Conservation (phyloP, 495 filamentous ascomycete genomes). For the Physcia stellaris region DNA sequence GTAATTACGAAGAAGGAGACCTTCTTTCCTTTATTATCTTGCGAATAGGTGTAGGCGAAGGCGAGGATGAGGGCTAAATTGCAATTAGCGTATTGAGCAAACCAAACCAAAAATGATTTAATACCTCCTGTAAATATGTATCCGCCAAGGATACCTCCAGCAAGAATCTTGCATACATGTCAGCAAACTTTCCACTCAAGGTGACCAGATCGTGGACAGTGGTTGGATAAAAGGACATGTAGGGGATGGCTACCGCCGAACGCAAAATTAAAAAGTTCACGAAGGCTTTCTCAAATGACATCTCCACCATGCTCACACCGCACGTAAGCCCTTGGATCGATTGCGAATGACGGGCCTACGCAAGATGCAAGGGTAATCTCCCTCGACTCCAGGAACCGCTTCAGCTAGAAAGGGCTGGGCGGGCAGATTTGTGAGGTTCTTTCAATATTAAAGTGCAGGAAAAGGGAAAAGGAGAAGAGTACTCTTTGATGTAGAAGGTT, state of each 20-base stretch:
- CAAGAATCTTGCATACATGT: slow-evolving; percentile 31
- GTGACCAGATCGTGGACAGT: too few species aligned
- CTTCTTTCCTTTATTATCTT: slow-evolving; percentile 64
- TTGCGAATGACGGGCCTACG: slow-evolving; percentile 67
- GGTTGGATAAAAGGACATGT: slow-evolving; percentile 43
- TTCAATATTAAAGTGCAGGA: slow-evolving; percentile 10
- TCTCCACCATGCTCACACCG: slow-evolving; percentile 85
- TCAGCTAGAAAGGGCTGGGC: slow-evolving; percentile 73
- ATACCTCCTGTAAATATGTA: slow-evolving; percentile 42
- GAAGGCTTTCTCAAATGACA: slow-evolving; percentile 68
- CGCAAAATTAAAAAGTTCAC: slow-evolving; percentile 44
- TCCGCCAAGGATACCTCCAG: slow-evolving; percentile 35
- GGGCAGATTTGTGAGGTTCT: slow-evolving; percentile 87
- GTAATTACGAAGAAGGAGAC: slow-evolving; percentile 61
- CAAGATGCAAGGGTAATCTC: slow-evolving; percentile 79
- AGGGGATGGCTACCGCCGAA: slow-evolving; percentile 77
- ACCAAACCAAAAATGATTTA: slow-evolving; percentile 9
- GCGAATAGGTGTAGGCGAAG: slow-evolving; percentile 64
- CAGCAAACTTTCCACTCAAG: slow-evolving; percentile 22
- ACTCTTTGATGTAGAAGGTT: too few species aligned
- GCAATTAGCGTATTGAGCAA: slow-evolving; percentile 18
- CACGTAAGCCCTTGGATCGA: slow-evolving; percentile 52
- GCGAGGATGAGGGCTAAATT: slow-evolving; percentile 57
- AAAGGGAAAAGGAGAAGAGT: slow-evolving; percentile 11
- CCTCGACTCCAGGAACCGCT: slow-evolving; percentile 97